phyloP scores from a whole-genome alignment of 1,139 yeast genomes.

The Debaryomycetaceae sp. region DNA sequence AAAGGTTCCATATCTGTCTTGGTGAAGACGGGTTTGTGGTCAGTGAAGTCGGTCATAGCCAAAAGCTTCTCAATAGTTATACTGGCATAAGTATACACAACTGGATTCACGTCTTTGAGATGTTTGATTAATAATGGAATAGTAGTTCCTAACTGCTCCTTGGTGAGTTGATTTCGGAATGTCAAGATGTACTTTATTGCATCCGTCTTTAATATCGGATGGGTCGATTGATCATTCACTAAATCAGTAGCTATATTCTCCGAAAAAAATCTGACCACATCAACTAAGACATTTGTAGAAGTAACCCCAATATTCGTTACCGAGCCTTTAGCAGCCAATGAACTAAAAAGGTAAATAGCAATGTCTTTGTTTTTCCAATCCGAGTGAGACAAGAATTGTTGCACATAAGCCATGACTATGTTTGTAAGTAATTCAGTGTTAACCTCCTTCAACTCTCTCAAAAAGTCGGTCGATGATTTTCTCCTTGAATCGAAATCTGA shows the following conservation, averaged over 20 bases:
- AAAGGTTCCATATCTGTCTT: slow-evolving; percentile 61
- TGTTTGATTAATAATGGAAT: slow-evolving; percentile 78
- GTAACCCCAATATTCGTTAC: slow-evolving; percentile 86
- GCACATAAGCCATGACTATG: slow-evolving; percentile 74
- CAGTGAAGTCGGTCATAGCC: slow-evolving; percentile 61
- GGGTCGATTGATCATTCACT: slow-evolving; percentile 40
- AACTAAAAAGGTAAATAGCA: slow-evolving; percentile 79
- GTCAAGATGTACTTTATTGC: slow-evolving; percentile 88
- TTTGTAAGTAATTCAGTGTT: slow-evolving; percentile 73
- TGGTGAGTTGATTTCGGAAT: slow-evolving; percentile 89
- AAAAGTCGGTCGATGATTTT: slow-evolving; percentile 85
- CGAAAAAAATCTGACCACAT: slow-evolving; percentile 82
- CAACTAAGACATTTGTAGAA: slow-evolving; percentile 77
- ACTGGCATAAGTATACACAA: slow-evolving; percentile 90
- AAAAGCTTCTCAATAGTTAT: slow-evolving; percentile 87
- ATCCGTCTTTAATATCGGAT: slow-evolving; percentile 82
- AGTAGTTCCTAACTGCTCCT: slow-evolving; percentile 73
- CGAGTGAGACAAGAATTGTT: slow-evolving; percentile 57
- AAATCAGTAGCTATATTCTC: slow-evolving; percentile 81
- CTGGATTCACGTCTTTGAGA: slow-evolving; percentile 61
- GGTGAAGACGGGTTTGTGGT: slow-evolving; percentile 55
- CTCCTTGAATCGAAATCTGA: slow-evolving; percentile 91
- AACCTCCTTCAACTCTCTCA: slow-evolving; percentile 80
- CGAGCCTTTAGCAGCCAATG: slow-evolving; percentile 88
- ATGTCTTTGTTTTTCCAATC: slow-evolving; percentile 85